Percentiles rank a stretch among this genome's conserved stretches.
phyloP scores from a whole-genome alignment of 2,329 filamentous ascomycete species.

The Exophiala sp. region DNA sequence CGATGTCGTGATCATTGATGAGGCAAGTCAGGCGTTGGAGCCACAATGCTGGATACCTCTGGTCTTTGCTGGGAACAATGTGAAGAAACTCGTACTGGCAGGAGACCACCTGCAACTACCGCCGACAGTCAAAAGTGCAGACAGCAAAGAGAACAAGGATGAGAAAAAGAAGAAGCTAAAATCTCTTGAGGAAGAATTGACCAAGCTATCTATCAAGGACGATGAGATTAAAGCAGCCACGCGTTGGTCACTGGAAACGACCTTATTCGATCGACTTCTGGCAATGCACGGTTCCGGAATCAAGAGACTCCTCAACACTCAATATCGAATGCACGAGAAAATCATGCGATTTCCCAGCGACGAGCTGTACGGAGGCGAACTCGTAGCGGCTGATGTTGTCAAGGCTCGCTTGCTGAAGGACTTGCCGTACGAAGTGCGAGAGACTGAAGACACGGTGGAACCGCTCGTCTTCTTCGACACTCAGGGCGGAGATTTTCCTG shows the following conservation, averaged over 20 bases:
- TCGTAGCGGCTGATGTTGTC: constrained; percentile 78
- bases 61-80: constrained; percentile 51
- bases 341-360: constrained; percentile 95
- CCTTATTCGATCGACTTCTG: constrained; percentile 85
- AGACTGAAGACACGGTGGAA: constrained; percentile 81
- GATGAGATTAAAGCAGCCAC: constrained; percentile 36
- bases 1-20: constrained; percentile 92
- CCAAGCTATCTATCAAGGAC: constrained; percentile 34
- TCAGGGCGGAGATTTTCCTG: constrained; percentile 86
- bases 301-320: constrained; percentile 92
- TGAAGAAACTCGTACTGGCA: constrained; percentile 78
- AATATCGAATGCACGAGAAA: constrained; percentile 95
- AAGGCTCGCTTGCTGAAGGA: constrained; percentile 71
- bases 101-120: constrained; percentile 93
- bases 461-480: constrained; percentile 94
- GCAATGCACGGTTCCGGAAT: constrained; percentile 74
- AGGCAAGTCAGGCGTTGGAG: constrained; percentile 92
- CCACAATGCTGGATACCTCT: constrained; percentile 96
- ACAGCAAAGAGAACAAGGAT: constrained; percentile 33
- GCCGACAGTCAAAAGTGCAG: constrained; percentile 76
- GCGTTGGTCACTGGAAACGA: constrained; percentile 72
- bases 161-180: constrained; percentile 42
- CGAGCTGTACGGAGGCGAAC: constrained; percentile 76
- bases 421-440: constrained; percentile 70
- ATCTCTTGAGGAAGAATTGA: constrained; percentile 37